phyloP scores from a whole-genome alignment of 352 stramenopile species.

The Thalassiosira mediterranea region DNA sequence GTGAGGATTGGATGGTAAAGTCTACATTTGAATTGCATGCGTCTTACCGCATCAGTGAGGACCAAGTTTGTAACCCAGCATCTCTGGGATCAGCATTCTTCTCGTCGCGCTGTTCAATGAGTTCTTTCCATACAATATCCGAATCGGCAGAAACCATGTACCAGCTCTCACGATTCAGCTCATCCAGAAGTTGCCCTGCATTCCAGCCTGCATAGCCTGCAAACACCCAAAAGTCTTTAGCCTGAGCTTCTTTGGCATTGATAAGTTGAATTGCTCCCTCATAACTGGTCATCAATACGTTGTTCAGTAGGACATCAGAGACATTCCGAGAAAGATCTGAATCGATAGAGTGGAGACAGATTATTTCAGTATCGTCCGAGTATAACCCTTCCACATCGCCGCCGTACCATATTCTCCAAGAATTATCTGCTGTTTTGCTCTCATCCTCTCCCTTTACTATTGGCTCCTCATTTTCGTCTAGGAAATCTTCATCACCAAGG shows the following conservation, averaged over 20 bases:
- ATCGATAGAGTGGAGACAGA: conserved; percentile 56
- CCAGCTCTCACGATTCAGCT: conserved; percentile 65
- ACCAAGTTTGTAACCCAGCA: conserved; percentile 55
- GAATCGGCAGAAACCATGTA: conserved; percentile 57
- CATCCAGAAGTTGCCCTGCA: conserved; percentile 56
- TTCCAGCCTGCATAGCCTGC: conserved; percentile 73
- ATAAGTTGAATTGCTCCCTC: conserved; percentile 47
- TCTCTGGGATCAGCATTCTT: conserved; percentile 18
- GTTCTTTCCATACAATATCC: conserved; percentile 43
- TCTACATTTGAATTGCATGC: no score
- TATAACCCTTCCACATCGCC: conserved; percentile 52
- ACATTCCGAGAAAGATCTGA: conserved; percentile 66
- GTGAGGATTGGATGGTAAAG: no score
- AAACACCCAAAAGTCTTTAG: conserved; percentile 61
- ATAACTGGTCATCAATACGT: conserved; percentile 61
- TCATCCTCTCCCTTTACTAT: conserved; percentile 1
- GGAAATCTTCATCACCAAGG: conserved; percentile 50
- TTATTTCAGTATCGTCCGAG: conserved; percentile 37
- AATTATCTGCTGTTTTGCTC: conserved; percentile 7
- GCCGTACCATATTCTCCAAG: conserved; percentile 57
- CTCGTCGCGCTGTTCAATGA: conserved; percentile 21
- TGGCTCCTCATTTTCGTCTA: conserved; percentile 36
- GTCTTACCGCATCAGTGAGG: conserved; percentile 47
- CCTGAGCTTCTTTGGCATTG: conserved; percentile 28
- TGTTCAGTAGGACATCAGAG: conserved; percentile 61